A percentile compares a stretch with the other conserved stretches of the same genome.
Conservation (phyloP, 2,329 filamentous ascomycete genomes). For the Epichloe aotearoae region DNA sequence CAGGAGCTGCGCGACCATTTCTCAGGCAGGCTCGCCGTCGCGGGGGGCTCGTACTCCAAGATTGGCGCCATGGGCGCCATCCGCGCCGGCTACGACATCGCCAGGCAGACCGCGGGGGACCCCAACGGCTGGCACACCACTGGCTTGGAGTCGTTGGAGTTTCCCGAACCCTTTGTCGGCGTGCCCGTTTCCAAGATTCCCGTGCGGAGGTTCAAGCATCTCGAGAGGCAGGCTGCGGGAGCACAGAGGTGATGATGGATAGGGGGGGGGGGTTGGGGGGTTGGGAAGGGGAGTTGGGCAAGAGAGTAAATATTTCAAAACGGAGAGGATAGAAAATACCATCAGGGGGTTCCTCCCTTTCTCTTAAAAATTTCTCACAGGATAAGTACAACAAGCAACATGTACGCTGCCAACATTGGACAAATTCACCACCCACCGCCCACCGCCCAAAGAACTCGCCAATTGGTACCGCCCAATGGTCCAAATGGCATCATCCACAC, state of each 20-base stretch:
- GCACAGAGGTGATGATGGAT: background rate
- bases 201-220: conserved; percentile 12
- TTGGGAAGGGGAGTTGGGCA: no score
- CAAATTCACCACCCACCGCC: no score
- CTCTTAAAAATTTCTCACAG: no score
- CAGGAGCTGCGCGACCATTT: conserved; percentile 42
- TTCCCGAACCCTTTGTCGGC: conserved; percentile 12
- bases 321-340: background rate
- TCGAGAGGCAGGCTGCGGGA: background rate
- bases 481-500: no score
- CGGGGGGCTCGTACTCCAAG: conserved; percentile 38
- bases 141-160: conserved; percentile 17
- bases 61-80: conserved; percentile 39
- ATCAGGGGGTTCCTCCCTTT: background rate
- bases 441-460: no score
- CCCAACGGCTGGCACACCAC: conserved; percentile 13
- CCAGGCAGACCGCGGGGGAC: conserved; percentile 9
- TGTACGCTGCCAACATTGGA: no score
- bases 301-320: background rate
- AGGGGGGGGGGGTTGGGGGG: no score
- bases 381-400: no score
- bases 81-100: conserved; percentile 27
- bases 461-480: no score
- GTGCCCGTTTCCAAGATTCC: conserved; percentile 14
- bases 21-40: conserved; percentile 50